Conservation (phyloP, 371 early-diverging fungal species). For the Circinella minor region DNA sequence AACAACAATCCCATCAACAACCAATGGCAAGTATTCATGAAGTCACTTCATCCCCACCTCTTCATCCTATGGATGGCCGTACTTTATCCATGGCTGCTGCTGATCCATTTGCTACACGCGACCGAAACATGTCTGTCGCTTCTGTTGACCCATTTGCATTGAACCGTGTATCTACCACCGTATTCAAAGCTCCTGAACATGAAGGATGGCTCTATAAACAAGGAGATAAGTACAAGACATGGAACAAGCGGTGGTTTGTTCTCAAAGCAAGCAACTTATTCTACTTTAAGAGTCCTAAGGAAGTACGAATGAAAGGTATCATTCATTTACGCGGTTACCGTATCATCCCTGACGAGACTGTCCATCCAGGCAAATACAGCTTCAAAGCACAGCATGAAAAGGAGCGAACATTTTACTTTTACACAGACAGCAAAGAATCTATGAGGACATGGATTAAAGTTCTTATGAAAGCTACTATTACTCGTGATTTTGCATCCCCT, state of each 20-base stretch:
- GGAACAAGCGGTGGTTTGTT: slow-evolving; percentile 76
- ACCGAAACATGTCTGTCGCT: slow-evolving; percentile 24
- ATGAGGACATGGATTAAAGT: slow-evolving; percentile 72
- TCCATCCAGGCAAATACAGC: slow-evolving; percentile 63
- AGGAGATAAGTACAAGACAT: slow-evolving; percentile 66
- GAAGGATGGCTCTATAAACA: slow-evolving; percentile 73
- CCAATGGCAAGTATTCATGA: slow-evolving; percentile 13
- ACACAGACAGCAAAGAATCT: slow-evolving; percentile 59
- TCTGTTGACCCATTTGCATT: slow-evolving; percentile 33
- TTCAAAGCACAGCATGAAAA: slow-evolving; percentile 61
- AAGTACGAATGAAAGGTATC: slow-evolving; percentile 52
- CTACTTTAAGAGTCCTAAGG: slow-evolving; percentile 69
- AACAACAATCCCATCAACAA: neutral
- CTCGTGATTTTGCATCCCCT: slow-evolving; percentile 58
- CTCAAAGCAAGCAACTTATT: slow-evolving; percentile 66
- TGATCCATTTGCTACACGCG: slow-evolving; percentile 4
- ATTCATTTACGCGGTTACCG: slow-evolving; percentile 54
- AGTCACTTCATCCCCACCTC: neutral
- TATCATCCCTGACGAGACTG: slow-evolving; percentile 56
- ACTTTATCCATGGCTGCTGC: slow-evolving; percentile 8
- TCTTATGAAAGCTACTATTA: slow-evolving; percentile 76
- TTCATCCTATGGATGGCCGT: slow-evolving; percentile 11
- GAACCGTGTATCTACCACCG: slow-evolving; percentile 17
- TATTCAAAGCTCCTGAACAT: slow-evolving; percentile 57
- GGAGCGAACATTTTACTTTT: slow-evolving; percentile 67